phyloP scores from a whole-genome alignment of 2,329 filamentous ascomycete species.

The Fusarium pininemorale region DNA sequence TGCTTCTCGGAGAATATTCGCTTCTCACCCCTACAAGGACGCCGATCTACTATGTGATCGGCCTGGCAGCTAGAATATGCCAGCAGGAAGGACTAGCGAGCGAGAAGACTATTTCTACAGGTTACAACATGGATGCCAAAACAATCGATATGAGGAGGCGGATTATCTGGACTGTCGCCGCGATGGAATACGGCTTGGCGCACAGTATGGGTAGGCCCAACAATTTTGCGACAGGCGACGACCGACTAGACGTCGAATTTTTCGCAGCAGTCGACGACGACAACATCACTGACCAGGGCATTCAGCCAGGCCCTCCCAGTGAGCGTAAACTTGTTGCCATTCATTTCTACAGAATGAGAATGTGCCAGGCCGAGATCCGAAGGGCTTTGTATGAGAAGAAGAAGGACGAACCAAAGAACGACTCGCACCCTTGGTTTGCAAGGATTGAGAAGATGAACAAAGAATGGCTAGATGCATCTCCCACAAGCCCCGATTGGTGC shows the following conservation, averaged over 20 bases:
- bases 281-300: constrained; percentile 81
- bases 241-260: constrained; percentile 86
- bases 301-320: constrained; percentile 75
- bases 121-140: constrained; percentile 71
- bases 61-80: constrained; percentile 85
- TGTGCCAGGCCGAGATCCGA: constrained; percentile 88
- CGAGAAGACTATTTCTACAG: constrained; percentile 82
- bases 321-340: constrained; percentile 89
- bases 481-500: constrained; percentile 75
- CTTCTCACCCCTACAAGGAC: constrained; percentile 90
- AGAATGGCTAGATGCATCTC: constrained; percentile 80
- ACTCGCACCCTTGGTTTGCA: constrained; percentile 87
- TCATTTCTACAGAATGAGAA: constrained; percentile 91
- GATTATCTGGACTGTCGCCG: constrained; percentile 86
- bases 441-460: constrained; percentile 82
- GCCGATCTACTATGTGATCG: constrained; percentile 92
- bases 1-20: constrained; percentile 89
- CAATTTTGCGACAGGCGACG: constrained; percentile 82
- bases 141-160: constrained; percentile 90
- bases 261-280: constrained; percentile 85
- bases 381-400: constrained; percentile 88
- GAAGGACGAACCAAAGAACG: constrained; percentile 76
- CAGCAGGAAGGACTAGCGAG: constrained; percentile 89
- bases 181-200: constrained; percentile 88
- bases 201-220: constrained; percentile 89